A percentile compares a stretch with the other conserved stretches of the same genome.
Conservation (phyloP, 2,329 filamentous ascomycete species). For the Beauveria australis region DNA sequence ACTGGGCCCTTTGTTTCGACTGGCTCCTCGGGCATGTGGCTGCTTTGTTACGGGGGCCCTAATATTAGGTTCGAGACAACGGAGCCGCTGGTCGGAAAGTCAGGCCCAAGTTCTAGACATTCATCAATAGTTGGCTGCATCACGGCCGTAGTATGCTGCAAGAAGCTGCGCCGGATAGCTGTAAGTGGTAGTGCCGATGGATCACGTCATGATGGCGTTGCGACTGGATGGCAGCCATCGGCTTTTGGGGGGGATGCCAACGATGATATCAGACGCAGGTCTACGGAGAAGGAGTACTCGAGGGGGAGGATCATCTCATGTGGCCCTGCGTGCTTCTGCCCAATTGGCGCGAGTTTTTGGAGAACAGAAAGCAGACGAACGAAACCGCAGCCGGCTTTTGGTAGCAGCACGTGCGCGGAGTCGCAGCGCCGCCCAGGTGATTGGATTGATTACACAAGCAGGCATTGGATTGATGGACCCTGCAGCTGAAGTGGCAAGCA, state of each 20-base stretch:
- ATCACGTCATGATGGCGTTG: slow-evolving; percentile 8
- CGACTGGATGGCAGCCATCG: neutral
- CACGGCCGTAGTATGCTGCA: neutral
- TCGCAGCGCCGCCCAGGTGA: neutral
- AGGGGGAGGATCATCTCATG: no score
- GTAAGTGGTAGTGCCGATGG: neutral
- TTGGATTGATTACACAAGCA: no score
- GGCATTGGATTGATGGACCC: no score
- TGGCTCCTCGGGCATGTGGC: neutral
- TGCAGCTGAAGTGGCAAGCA: no score
- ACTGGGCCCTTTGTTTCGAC: neutral
- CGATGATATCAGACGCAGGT: no score
- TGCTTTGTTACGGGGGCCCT: no score
- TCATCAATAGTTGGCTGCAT: neutral
- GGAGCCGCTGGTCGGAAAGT: neutral
- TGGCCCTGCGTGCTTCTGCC: no score
- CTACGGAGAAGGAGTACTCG: no score
- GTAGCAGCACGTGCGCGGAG: neutral
- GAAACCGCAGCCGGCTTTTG: no score
- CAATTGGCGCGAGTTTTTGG: no score
- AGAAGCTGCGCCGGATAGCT: neutral
- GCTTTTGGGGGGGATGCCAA: neutral
- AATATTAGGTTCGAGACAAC: neutral
- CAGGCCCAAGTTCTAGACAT: neutral
- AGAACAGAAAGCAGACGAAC: no score